A percentile compares a stretch with the other conserved stretches of the same genome.
Conservation (phyloP, 2,329 filamentous ascomycete species). For the Monilinia fructicola region DNA sequence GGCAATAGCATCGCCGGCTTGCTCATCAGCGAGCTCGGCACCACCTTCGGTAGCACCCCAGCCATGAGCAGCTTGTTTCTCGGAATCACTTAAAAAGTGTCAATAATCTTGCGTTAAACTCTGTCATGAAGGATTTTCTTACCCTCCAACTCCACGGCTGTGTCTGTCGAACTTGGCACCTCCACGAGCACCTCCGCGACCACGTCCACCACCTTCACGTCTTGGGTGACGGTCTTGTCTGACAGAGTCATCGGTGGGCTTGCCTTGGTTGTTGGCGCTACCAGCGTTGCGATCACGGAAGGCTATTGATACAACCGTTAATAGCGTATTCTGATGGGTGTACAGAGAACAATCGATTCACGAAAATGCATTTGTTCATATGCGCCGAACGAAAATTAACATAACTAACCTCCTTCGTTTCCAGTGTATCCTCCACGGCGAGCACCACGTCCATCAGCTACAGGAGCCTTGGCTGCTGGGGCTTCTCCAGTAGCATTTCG, state of each 20-base stretch:
- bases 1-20: conserved; percentile 86
- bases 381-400: not conserved
- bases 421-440: conserved; percentile 62
- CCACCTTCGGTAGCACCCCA: conserved; percentile 84
- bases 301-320: conserved; percentile 52
- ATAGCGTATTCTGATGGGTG: conserved; percentile 15
- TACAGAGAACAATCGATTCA: not conserved
- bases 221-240: conserved; percentile 52
- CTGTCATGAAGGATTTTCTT: conserved; percentile 25
- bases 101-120: not conserved
- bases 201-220: conserved; percentile 64
- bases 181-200: conserved; percentile 41
- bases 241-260: conserved; percentile 69
- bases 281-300: conserved; percentile 88
- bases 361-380: not conserved
- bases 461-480: conserved; percentile 46
- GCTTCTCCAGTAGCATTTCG: conserved; percentile 79
- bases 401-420: conserved; percentile 81
- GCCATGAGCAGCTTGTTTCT: conserved; percentile 84
- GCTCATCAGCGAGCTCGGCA: conserved; percentile 86
- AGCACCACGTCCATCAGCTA: conserved; percentile 33
- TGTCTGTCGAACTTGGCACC: conserved; percentile 42
- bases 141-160: conserved; percentile 40
- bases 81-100: conserved; percentile 60
- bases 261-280: conserved; percentile 76